Percentiles rank a stretch among this genome's conserved stretches.
Evolutionary conservation across 306 rosid genomes (phyloP).

Genomic region (Cercis canadensis): DNA sequence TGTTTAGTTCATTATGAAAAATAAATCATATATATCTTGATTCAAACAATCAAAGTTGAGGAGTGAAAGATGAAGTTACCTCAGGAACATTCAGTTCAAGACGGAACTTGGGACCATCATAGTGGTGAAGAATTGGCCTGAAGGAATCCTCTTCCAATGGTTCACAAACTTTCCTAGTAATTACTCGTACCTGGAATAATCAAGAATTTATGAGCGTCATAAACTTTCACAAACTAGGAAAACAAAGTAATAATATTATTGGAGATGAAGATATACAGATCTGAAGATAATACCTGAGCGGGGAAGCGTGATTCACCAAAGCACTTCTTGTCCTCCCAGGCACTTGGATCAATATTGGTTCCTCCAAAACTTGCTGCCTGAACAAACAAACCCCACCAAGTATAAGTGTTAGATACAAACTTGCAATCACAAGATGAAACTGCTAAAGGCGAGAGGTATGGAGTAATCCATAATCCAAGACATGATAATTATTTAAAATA

Average conservation of each 20-base stretch:
- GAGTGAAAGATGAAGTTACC: conserved; percentile 59
- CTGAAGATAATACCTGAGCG: conserved; percentile 72
- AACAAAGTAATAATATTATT: not conserved
- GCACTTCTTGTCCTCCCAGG: conserved; percentile 96
- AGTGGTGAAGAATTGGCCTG: conserved; percentile 96
- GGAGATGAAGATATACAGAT: conserved; percentile 1
- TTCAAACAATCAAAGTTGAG: no score
- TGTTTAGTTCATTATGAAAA: not conserved
- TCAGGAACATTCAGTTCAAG: conserved; percentile 82
- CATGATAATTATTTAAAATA: conserved; percentile 5
- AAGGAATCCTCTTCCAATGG: conserved; percentile 94
- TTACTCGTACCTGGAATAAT: conserved; percentile 64
- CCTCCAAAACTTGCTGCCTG: conserved; percentile 98
- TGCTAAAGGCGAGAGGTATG: not conserved
- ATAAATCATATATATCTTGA: not conserved
- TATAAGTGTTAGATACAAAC: no score
- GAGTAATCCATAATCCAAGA: conserved; percentile 10
- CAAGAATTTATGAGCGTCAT: conserved; percentile 4
- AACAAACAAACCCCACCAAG: conserved; percentile 27
- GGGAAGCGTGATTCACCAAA: conserved; percentile 94
- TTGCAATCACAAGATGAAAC: no score
- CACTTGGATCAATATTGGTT: conserved; percentile 85
- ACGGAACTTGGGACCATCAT: conserved; percentile 94
- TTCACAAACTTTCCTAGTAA: conserved; percentile 77
- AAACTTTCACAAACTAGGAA: conserved; percentile 1